These are phyloP conservation scores for Macrotyloma uniflorum DNA, from an alignment of 306 rosid species.

Conservation along the genomic window DNA sequence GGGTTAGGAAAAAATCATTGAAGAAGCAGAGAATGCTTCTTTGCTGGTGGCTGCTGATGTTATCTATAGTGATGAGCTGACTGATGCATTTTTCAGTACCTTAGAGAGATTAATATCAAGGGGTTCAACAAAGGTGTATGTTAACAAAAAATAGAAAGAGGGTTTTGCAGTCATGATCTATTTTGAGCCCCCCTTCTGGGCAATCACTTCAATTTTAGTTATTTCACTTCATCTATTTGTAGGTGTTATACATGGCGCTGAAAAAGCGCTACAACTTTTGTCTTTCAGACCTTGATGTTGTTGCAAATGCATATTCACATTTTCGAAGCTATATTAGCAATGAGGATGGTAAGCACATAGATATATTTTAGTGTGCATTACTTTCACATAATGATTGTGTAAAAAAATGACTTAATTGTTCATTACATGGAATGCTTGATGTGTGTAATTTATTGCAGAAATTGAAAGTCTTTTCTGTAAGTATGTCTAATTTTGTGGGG, in stretches of 20 bases:
- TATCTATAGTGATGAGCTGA: conserved; percentile 82
- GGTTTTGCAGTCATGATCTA: not conserved
- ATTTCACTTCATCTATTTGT: conserved; percentile 33
- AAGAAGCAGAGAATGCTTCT: conserved; percentile 74
- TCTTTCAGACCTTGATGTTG: conserved; percentile 73
- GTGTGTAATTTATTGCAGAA: conserved; percentile 51
- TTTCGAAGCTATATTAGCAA: conserved; percentile 66
- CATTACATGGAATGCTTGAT: conserved; percentile 24
- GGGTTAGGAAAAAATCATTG: conserved; percentile 44
- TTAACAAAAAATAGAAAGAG: not conserved
- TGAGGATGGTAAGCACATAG: conserved; percentile 52
- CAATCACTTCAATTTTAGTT: conserved; percentile 6
- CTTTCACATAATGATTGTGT: not conserved
- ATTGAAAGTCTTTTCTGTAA: conserved; percentile 27
- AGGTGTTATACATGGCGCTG: conserved; percentile 78
- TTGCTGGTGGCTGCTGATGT: conserved; percentile 91
- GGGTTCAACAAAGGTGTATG: conserved; percentile 71
- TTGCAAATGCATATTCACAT: conserved; percentile 80
- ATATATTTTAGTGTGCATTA: not conserved
- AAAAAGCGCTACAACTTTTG: conserved; percentile 95
- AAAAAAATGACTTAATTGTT: not conserved
- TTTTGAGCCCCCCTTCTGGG: conserved; percentile 1
- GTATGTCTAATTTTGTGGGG: conserved; percentile 59
- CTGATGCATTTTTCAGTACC: conserved; percentile 75
- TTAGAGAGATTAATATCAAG: conserved; percentile 68